Evolutionary conservation across 2,329 filamentous ascomycete genomes (phyloP).

Genomic region (Raffaelea ambrosiae): DNA sequence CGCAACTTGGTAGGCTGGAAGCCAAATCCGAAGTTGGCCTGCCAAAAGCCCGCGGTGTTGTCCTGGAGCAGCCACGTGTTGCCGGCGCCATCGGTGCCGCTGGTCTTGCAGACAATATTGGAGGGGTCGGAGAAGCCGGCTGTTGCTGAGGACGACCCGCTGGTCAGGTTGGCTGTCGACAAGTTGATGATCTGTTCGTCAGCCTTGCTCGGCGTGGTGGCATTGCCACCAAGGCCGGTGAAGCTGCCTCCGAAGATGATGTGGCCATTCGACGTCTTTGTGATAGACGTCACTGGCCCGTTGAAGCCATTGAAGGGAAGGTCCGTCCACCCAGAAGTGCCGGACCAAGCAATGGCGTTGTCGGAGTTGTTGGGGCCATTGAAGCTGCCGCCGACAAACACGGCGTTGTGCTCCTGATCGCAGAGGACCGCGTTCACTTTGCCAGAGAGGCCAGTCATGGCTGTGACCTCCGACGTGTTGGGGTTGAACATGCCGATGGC

Average conservation of each 20-base stretch:
- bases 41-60: slow-evolving; percentile 69
- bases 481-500: slow-evolving; percentile 78
- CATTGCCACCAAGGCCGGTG: slow-evolving; percentile 78
- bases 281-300: slow-evolving; percentile 79
- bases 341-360: slow-evolving; percentile 80
- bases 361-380: slow-evolving; percentile 67
- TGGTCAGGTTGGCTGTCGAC: slow-evolving; percentile 63
- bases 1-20: slow-evolving; percentile 83
- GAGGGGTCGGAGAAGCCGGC: slow-evolving; percentile 64
- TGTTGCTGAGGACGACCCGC: slow-evolving; percentile 51
- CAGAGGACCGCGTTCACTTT: slow-evolving; percentile 77
- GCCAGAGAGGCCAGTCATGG: slow-evolving; percentile 74
- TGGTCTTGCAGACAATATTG: slow-evolving; percentile 75
- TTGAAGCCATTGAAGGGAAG: slow-evolving; percentile 93
- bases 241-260: slow-evolving; percentile 91
- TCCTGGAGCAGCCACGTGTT: slow-evolving; percentile 78
- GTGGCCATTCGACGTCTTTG: slow-evolving; percentile 69
- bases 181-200: slow-evolving; percentile 80
- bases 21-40: slow-evolving; percentile 71
- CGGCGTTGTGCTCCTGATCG: slow-evolving; percentile 65
- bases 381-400: slow-evolving; percentile 89
- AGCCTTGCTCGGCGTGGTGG: slow-evolving; percentile 55
- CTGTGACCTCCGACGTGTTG: slow-evolving; percentile 57
- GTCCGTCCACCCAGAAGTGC: slow-evolving; percentile 61
- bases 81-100: slow-evolving; percentile 57